Evolutionary conservation across 2,329 filamentous ascomycete genomes (phyloP), one percentile per base, ranked within the genome.

Genomic region (Pyricularia sp.): DNA sequence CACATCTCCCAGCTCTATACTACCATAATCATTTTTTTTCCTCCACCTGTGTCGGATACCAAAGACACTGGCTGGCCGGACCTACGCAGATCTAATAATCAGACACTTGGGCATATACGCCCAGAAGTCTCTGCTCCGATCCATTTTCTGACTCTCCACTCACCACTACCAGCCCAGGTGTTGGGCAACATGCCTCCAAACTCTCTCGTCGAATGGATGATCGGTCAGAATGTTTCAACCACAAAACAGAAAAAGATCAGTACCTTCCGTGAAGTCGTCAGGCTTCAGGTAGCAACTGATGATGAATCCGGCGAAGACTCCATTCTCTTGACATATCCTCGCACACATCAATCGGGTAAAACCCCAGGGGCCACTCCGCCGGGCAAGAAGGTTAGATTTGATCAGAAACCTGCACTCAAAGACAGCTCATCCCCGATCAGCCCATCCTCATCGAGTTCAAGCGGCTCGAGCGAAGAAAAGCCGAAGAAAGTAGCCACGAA

Each of bases 221-320:
- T 77, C 1, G 76, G 77, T 31, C 74, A 73, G 62, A 78, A 78
- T 61, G 61, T 75, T n/a, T 62, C 67, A 12, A 35, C 16, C 60
- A 64, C 22, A 65, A 66, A 65, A 49, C 65, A 64, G 22, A 63
- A 65, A 60, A 57, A 57, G 24, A 57, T 28, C 9, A n/a, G 62
- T 24, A 33, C 64, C 64, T 62, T 64, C 35, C 66, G 67, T 28
- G 64, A 68, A 61, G 72, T 73, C 22, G 71, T 78, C 65, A 75
- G 70, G 26, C 70, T 82, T 35, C 75, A 79, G 63, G 70, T 82
- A 1, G 74, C 76, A 16, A 83, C 82, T 12, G 81, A 84, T 66
- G 81, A 84, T 59, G 80, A 82, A 65, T 77, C 75, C n/a, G 77
- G 79, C 8, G 74, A 77, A 30, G 82, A 84, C 64, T 78, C 75